Conservation (phyloP, 2,329 filamentous ascomycete genomes). For the Scedosporium apiospermum region DNA sequence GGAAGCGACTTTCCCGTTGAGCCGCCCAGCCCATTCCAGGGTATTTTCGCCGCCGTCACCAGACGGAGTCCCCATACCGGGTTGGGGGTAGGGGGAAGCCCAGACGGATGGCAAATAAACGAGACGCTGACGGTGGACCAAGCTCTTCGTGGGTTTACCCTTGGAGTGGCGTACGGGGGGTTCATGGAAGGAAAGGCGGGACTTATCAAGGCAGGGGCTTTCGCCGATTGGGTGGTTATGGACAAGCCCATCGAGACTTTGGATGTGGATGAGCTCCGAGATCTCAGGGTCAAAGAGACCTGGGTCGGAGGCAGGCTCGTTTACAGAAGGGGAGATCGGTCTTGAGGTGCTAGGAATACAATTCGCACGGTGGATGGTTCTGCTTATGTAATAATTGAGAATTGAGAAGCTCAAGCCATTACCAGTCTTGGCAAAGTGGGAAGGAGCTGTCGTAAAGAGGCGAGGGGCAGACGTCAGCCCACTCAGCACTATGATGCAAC, state of each 20-base stretch:
- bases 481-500: constrained; percentile 4
- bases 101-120: constrained; percentile 47
- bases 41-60: constrained; percentile 59
- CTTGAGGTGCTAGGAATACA: background rate
- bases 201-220: constrained; percentile 47
- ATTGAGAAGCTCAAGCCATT: background rate
- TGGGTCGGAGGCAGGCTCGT: constrained; percentile 54
- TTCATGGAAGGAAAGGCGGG: constrained; percentile 52
- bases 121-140: constrained; percentile 50
- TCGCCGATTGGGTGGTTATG: constrained; percentile 64
- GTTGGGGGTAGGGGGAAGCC: constrained; percentile 33
- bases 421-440: background rate
- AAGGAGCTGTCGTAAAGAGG: background rate
- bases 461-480: constrained; percentile 1
- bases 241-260: constrained; percentile 44
- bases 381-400: background rate
- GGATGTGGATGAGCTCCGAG: constrained; percentile 41
- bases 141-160: constrained; percentile 53
- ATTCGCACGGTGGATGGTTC: background rate
- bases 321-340: constrained; percentile 18
- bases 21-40: constrained; percentile 56
- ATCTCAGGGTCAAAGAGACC: constrained; percentile 51
- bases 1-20: constrained; percentile 67
- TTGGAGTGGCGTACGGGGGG: constrained; percentile 46
- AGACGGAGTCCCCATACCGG: constrained; percentile 50